phyloP scores from a whole-genome alignment of 129 eudicot species.

The Deinandra increscens region DNA sequence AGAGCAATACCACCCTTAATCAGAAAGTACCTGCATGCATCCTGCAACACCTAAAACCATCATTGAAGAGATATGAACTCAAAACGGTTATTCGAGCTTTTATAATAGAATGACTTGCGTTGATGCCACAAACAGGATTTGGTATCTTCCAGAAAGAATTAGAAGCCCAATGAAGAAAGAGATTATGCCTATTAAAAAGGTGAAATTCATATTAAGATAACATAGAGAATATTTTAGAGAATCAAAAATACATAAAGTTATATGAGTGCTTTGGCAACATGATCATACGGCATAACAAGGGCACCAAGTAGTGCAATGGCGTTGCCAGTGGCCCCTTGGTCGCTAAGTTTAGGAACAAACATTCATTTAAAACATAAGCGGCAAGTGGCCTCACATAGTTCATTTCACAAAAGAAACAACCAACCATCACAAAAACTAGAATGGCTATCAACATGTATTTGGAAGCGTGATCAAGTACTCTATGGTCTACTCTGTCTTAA shows the following conservation, averaged over 20 bases:
- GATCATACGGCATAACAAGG: constrained; percentile 60
- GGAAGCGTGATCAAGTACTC: no score
- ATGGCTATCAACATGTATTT: constrained; percentile 37
- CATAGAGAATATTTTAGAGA: neutral
- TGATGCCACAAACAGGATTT: constrained; percentile 40
- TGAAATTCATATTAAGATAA: neutral
- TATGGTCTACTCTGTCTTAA: no score
- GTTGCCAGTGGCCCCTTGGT: constrained; percentile 54
- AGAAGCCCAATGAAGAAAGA: constrained; percentile 65
- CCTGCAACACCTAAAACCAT: constrained; percentile 33
- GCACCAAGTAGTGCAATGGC: constrained; percentile 70
- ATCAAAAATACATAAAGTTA: neutral
- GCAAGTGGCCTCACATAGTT: constrained; percentile 51
- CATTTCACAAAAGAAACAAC: constrained; percentile 63
- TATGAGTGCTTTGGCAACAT: neutral
- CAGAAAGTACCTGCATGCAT: constrained; percentile 57
- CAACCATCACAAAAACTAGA: constrained; percentile 54
- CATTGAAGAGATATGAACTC: neutral
- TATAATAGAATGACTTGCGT: constrained; percentile 24
- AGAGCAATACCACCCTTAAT: constrained; percentile 63
- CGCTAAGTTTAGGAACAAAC: constrained; percentile 59
- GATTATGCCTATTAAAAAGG: constrained; percentile 42
- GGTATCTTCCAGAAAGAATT: constrained; percentile 51
- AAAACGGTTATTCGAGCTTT: neutral
- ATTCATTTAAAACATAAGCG: constrained; percentile 44